A percentile compares a stretch with the other conserved stretches of the same genome.
phyloP scores from a whole-genome alignment of 2,329 filamentous ascomycete genomes.

The Colletotrichum acutatum region DNA sequence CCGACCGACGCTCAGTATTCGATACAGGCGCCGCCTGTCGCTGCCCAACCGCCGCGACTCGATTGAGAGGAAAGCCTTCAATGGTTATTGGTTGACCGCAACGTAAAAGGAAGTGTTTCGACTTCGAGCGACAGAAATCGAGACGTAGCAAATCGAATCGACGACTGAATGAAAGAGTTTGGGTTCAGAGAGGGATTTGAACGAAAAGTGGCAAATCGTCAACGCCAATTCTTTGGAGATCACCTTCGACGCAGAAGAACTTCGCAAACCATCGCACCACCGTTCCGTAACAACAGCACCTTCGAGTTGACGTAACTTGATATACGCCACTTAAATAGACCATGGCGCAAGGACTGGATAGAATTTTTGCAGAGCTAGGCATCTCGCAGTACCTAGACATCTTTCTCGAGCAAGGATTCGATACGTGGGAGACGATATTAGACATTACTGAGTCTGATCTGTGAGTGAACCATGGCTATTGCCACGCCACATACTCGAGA shows the following conservation, averaged over 20 bases:
- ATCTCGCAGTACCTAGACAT: constrained; percentile 79
- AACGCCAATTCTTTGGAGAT: background rate
- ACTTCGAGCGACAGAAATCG: constrained; percentile 11
- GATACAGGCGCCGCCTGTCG: background rate
- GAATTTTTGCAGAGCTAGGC: constrained; percentile 79
- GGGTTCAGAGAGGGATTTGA: background rate
- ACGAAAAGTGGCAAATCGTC: background rate
- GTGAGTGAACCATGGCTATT: constrained; percentile 56
- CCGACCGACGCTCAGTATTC: background rate
- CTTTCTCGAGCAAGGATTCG: constrained; percentile 84
- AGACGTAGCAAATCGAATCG: constrained; percentile 1
- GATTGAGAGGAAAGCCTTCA: background rate
- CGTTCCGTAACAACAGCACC: background rate
- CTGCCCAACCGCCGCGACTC: background rate
- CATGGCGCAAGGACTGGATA: constrained; percentile 69
- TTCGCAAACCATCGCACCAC: background rate
- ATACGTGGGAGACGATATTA: constrained; percentile 84
- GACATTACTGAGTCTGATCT: constrained; percentile 88
- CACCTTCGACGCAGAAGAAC: background rate
- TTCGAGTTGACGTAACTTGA: background rate
- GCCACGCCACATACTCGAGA: background rate
- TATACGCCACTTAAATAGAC: background rate
- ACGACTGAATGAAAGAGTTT: constrained; percentile 13
- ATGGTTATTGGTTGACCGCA: constrained; percentile 8
- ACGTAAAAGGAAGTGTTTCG: constrained; percentile 21